Base-by-base conservation (phyloP, 208 protist genomes). In the Acanthamoeba royreba region DNA sequence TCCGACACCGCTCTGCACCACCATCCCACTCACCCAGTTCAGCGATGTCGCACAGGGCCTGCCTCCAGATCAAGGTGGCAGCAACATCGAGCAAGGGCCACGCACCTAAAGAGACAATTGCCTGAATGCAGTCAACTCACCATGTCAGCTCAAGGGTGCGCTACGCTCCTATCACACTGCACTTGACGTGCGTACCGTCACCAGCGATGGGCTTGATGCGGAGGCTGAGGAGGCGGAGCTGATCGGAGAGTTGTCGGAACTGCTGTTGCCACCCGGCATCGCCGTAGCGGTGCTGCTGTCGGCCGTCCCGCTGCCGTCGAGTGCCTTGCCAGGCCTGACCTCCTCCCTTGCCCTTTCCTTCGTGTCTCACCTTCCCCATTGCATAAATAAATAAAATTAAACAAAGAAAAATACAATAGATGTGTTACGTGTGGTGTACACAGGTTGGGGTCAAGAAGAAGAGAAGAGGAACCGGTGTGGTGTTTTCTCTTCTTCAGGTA, bases 71-170 rank as follows among this genome's bases (percentile, higher is more conserved):
- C 17, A 86, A 19, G 2, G n/a, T 63, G 28, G 13, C 31, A 35
- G 66, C n/a, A 74, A 19, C 35, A 28, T 40, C n/a, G 43, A 49
- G 19, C 40, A 38, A 46, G 13, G 45, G 3, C n/a, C 17, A 52
- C 33, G 81, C 33, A 94, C 92, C 92, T 33, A 88, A 96, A 96
- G 33, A 96, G 55, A 69, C 94, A 96, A 92, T 96, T 96, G 53
- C 72, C 72, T 69, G 58, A n/a, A n/a, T n/a, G n/a, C n/a, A n/a
- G n/a, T n/a, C 53, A 61, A 25, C 53, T 2, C 53, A n/a, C 11
- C 31, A 33, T 61, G 2, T 3, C 5, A 61, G 11, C n/a, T n/a
- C n/a, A n/a, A n/a, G n/a, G n/a, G n/a, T n/a, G n/a, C n/a, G n/a
- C n/a, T n/a, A n/a, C n/a, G n/a, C n/a, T n/a, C n/a, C n/a, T n/a